Evolutionary conservation across 106 monocot genomes (phyloP).

Genomic region (Hemerocallis citrina): DNA sequence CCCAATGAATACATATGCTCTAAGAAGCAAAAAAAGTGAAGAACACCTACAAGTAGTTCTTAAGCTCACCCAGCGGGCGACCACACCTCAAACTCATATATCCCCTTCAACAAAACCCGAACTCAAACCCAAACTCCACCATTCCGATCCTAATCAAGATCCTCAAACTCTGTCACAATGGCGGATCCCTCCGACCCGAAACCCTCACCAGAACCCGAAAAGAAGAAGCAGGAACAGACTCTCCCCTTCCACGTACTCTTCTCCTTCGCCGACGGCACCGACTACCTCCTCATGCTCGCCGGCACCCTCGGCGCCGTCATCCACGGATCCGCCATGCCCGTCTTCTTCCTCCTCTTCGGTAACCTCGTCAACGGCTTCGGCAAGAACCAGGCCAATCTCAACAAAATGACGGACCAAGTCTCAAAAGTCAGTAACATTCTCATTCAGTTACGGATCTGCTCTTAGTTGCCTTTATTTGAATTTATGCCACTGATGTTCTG

Average conservation of each 20-base stretch:
- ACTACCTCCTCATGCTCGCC: conserved; percentile 54
- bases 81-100: no score
- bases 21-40: no score
- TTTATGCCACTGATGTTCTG: no score
- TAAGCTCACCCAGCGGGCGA: no score
- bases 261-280: conserved; percentile 67
- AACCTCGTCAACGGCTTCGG: conserved; percentile 93
- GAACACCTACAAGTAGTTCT: no score
- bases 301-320: conserved; percentile 70
- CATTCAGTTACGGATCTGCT: no score
- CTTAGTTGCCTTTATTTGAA: neutral
- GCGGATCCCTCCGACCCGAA: conserved; percentile 11
- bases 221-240: conserved; percentile 60
- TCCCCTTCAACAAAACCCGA: no score
- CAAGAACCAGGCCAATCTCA: conserved; percentile 72
- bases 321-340: conserved; percentile 89
- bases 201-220: conserved; percentile 26
- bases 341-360: conserved; percentile 90
- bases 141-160: no score
- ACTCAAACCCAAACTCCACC: no score
- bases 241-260: conserved; percentile 68
- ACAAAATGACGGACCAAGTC: conserved; percentile 73
- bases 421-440: conserved; percentile 75
- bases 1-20: no score
- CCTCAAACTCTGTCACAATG: neutral